Evolutionary conservation across 306 rosid genomes (phyloP).

Genomic region (Acmispon strigosus): DNA sequence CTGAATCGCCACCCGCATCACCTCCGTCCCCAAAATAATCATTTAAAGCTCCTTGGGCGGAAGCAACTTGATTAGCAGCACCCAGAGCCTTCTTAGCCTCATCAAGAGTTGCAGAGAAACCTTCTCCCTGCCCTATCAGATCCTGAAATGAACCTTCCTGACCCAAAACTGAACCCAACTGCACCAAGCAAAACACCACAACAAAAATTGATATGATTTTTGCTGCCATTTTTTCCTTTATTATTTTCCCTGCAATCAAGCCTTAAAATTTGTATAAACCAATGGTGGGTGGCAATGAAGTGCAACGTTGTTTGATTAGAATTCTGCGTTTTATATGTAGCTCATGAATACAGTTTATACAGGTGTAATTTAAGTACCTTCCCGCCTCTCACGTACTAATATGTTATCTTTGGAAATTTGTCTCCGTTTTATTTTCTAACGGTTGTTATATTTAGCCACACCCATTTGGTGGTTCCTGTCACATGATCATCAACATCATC

Average conservation of each 20-base stretch:
- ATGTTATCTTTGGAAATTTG: slow-evolving; percentile 11
- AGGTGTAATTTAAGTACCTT: too few relatives aligned
- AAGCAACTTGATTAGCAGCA: neutral
- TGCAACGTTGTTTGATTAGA: slow-evolving; percentile 6
- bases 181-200: slow-evolving; percentile 8
- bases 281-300: slow-evolving; percentile 14
- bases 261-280: neutral
- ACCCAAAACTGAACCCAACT: slow-evolving; percentile 11
- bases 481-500: too few relatives aligned
- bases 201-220: neutral
- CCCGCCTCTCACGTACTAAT: neutral
- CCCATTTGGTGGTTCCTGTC: neutral
- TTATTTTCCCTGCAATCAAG: neutral
- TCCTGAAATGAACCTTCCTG: neutral
- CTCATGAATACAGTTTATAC: neutral
- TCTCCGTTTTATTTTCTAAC: neutral
- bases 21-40: neutral
- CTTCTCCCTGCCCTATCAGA: slow-evolving; percentile 1
- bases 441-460: neutral
- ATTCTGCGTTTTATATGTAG: slow-evolving; percentile 6
- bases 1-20: neutral
- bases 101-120: neutral
- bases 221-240: slow-evolving; percentile 18
- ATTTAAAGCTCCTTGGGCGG: neutral
- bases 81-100: slow-evolving; percentile 16